Percentiles rank a stretch among this genome's conserved stretches.
Conservation (phyloP, 208 protist genomes). For the Cochliopodium minus region DNA sequence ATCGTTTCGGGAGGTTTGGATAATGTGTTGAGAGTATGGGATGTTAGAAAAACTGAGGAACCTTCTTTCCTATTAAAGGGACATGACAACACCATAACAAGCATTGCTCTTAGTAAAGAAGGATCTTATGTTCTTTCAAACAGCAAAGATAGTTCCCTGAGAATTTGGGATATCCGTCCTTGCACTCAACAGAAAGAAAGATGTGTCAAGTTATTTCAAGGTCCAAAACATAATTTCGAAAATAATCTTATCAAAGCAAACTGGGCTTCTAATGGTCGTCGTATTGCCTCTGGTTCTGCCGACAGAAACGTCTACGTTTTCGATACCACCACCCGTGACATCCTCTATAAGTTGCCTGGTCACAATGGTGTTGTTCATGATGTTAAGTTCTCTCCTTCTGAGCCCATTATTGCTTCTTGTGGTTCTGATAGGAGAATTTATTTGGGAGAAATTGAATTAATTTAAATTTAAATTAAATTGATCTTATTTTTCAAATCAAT, state of each 20-base stretch:
- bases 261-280: neutral
- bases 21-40: neutral
- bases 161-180: conserved; percentile 15
- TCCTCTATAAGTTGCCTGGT: conserved; percentile 16
- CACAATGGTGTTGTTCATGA: conserved; percentile 19
- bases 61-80: conserved; percentile 2
- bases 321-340: neutral
- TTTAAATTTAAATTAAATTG: neutral
- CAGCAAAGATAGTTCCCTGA: conserved; percentile 7
- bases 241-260: conserved; percentile 11
- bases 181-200: neutral
- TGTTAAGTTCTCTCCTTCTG: conserved; percentile 17
- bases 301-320: conserved; percentile 5
- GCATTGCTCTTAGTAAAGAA: conserved; percentile 5
- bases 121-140: conserved; percentile 10
- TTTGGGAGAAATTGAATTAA: conserved; percentile 11
- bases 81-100: conserved; percentile 13
- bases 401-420: conserved; percentile 12
- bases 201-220: neutral
- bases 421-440: conserved; percentile 11
- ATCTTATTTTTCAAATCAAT: neutral
- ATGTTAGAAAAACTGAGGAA: conserved; percentile 8
- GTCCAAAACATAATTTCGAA: conserved; percentile 8
- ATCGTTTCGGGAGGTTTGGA: conserved; percentile 9
- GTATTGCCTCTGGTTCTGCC: neutral